Evolutionary conservation across 495 filamentous ascomycete genomes (phyloP).

Genomic region (Aspergillus cavernicola): DNA sequence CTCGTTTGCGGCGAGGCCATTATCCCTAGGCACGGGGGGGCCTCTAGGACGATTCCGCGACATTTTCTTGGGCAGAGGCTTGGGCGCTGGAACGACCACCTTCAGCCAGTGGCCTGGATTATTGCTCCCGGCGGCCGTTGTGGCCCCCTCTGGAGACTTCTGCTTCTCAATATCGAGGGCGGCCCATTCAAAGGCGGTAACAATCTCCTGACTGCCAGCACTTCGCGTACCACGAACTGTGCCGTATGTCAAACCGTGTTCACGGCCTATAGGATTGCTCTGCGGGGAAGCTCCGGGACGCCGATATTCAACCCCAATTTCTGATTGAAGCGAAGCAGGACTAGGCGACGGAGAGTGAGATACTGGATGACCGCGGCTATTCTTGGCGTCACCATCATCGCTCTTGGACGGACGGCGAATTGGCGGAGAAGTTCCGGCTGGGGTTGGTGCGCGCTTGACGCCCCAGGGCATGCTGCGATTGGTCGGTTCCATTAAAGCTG

Average conservation of each 20-base stretch:
- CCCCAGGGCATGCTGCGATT: constrained; percentile 16
- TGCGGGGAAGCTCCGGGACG: neutral
- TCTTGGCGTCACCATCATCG: too few species aligned
- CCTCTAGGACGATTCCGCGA: constrained; percentile 45
- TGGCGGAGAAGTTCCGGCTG: neutral
- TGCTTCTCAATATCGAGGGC: constrained; percentile 18
- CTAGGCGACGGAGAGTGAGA: constrained; percentile 2
- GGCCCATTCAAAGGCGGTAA: constrained; percentile 24
- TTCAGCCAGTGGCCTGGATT: constrained; percentile 8
- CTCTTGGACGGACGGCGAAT: too few species aligned
- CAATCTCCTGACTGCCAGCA: constrained; percentile 12
- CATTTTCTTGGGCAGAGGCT: constrained; percentile 23
- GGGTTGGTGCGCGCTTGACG: constrained; percentile 18
- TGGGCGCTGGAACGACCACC: constrained; percentile 6
- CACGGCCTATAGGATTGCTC: constrained; percentile 6
- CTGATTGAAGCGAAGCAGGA: neutral
- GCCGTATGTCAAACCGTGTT: constrained; percentile 19
- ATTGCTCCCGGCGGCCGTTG: constrained; percentile 6
- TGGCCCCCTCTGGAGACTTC: constrained; percentile 6
- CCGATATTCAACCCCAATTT: neutral
- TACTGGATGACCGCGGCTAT: too few species aligned
- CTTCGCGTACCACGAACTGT: constrained; percentile 27
- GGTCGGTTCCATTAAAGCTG: constrained; percentile 17
- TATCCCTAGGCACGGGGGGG: constrained; percentile 38
- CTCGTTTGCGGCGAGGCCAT: constrained; percentile 53